phyloP scores from a whole-genome alignment of 495 filamentous ascomycete species.

The Annulohypoxylon stygium region DNA sequence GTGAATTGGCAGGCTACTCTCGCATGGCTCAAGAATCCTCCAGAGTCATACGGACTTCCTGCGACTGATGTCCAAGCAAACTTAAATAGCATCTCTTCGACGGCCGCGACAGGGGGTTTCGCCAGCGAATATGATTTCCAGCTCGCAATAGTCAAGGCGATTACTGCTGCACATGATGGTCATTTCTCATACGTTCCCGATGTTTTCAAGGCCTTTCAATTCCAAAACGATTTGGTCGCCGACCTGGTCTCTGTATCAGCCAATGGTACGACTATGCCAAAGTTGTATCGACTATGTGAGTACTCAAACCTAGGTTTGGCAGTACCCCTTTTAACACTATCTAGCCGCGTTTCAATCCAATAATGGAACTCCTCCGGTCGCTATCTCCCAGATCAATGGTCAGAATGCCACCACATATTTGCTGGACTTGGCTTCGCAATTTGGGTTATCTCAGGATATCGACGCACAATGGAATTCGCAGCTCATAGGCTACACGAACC shows the following conservation, averaged over 20 bases:
- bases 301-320: neutral
- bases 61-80: slow-evolving; percentile 57
- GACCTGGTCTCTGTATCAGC: slow-evolving; percentile 51
- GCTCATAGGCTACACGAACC: neutral
- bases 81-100: slow-evolving; percentile 53
- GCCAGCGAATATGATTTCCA: slow-evolving; percentile 67
- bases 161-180: slow-evolving; percentile 64
- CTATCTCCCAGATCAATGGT: slow-evolving; percentile 52
- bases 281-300: slow-evolving; percentile 51
- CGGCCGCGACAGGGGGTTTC: slow-evolving; percentile 50
- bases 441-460: slow-evolving; percentile 48
- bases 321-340: slow-evolving; percentile 12
- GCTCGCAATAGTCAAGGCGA: slow-evolving; percentile 55
- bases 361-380: slow-evolving; percentile 1
- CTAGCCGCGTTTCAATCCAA: slow-evolving; percentile 22
- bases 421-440: slow-evolving; percentile 35
- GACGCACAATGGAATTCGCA: slow-evolving; percentile 53
- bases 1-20: slow-evolving; percentile 57
- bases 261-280: slow-evolving; percentile 50
- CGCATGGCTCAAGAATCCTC: slow-evolving; percentile 60
- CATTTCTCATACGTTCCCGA: slow-evolving; percentile 56
- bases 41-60: slow-evolving; percentile 54
- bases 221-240: slow-evolving; percentile 42
- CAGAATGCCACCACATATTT: slow-evolving; percentile 47
- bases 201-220: slow-evolving; percentile 50